phyloP scores from a whole-genome alignment of 2,329 filamentous ascomycete genomes.

The Neonectria magnoliae region DNA sequence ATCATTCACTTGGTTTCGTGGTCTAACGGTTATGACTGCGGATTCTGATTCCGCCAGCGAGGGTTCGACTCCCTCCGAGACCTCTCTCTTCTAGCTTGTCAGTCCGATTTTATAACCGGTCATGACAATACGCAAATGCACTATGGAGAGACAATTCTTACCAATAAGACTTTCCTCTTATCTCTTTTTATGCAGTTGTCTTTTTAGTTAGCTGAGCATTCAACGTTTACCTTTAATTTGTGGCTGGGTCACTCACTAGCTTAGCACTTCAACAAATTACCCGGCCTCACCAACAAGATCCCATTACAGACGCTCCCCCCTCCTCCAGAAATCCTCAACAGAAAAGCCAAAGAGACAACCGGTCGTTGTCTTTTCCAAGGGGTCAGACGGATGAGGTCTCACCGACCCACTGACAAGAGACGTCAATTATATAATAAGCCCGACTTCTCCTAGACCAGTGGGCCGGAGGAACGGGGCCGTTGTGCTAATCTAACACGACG shows the following conservation, averaged over 20 bases:
- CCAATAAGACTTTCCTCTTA: neutral
- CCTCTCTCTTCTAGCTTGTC: constrained; percentile 8
- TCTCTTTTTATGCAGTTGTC: neutral
- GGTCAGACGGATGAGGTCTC: neutral
- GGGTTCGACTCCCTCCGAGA: constrained; percentile 29
- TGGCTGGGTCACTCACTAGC: neutral
- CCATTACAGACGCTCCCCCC: neutral
- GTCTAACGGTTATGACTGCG: constrained; percentile 30
- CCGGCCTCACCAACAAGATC: neutral
- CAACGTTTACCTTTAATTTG: neutral
- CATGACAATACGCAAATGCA: neutral
- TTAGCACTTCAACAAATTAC: neutral
- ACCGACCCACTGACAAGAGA: neutral
- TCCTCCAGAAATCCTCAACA: constrained; percentile 1
- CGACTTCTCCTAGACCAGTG: constrained; percentile 2
- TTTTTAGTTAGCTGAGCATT: neutral
- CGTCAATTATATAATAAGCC: constrained; percentile 20
- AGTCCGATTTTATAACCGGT: neutral
- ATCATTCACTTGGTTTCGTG: constrained; percentile 19
- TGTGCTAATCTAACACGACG: constrained; percentile 31
- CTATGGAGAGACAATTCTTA: neutral
- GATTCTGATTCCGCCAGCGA: constrained; percentile 31
- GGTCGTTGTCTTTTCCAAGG: neutral
- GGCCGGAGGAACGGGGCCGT: constrained; percentile 2
- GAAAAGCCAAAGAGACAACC: neutral